Conservation (phyloP, 345 rosid species). For the Acer negundo region DNA sequence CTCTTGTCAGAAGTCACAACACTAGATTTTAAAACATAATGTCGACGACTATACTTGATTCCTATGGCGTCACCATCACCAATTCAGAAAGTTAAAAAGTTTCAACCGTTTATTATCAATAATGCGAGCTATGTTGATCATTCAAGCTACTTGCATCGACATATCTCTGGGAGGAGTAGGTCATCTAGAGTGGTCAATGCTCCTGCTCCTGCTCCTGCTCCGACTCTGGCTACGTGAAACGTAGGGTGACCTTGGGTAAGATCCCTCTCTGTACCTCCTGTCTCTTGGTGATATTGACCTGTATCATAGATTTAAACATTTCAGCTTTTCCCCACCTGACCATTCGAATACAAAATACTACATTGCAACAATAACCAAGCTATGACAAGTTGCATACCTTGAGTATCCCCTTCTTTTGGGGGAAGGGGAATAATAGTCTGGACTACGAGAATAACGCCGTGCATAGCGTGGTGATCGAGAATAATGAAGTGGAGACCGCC, state of each 20-base stretch:
- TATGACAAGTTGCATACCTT: conserved; percentile 32
- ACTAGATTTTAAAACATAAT: not conserved
- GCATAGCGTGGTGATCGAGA: conserved; percentile 55
- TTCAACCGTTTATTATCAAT: not conserved
- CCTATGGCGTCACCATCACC: not conserved
- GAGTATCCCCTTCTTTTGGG: conserved; percentile 38
- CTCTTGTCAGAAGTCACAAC: not conserved
- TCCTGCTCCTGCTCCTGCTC: conserved; percentile 51
- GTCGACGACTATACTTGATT: not conserved
- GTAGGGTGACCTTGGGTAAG: conserved; percentile 60
- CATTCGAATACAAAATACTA: not conserved
- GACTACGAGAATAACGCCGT: conserved; percentile 51
- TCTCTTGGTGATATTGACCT: conserved; percentile 73
- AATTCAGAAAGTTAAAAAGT: not conserved
- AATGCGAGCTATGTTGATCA: not conserved
- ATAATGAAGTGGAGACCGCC: conserved; percentile 52
- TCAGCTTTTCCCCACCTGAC: not conserved
- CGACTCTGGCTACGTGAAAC: conserved; percentile 47
- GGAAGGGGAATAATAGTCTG: conserved; percentile 46
- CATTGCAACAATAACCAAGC: too few species aligned
- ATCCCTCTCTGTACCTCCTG: conserved; percentile 39
- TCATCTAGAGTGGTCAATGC: conserved; percentile 42
- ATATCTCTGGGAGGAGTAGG: not conserved
- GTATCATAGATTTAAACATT: not conserved
- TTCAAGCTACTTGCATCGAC: not conserved